Conservation (phyloP, 768 basidiomycete species). For the Tulasnella sp. region DNA sequence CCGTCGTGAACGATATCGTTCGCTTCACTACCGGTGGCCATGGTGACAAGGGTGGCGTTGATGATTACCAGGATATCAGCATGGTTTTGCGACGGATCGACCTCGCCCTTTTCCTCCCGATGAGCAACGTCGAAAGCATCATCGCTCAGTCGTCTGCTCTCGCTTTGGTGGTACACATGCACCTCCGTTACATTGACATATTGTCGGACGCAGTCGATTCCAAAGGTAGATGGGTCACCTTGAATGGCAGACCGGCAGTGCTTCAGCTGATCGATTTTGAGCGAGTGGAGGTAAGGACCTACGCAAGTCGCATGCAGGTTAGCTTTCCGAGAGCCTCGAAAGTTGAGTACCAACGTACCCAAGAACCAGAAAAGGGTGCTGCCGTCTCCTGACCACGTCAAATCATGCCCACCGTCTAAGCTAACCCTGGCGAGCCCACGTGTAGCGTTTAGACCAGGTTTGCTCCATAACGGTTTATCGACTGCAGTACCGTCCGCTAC, state of each 20-base stretch:
- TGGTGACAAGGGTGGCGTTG: conserved; percentile 72
- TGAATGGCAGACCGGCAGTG: conserved; percentile 56
- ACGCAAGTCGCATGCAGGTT: neutral
- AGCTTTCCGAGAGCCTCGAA: neutral
- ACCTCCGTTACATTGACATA: conserved; percentile 64
- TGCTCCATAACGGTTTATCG: conserved; percentile 62
- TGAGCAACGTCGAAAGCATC: conserved; percentile 47
- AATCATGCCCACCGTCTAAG: conserved; percentile 72
- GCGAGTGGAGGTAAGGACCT: conserved; percentile 68
- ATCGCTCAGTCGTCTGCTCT: conserved; percentile 60
- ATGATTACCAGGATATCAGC: conserved; percentile 59
- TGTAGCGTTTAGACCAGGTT: conserved; percentile 64
- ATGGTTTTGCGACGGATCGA: conserved; percentile 36
- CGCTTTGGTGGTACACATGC: conserved; percentile 61
- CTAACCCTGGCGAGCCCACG: conserved; percentile 64
- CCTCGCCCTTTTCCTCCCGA: conserved; percentile 21
- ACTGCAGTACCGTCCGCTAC: conserved; percentile 50
- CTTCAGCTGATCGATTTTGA: conserved; percentile 58
- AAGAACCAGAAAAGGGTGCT: conserved; percentile 73
- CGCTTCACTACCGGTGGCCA: conserved; percentile 58
- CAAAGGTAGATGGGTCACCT: conserved; percentile 58
- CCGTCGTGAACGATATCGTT: conserved; percentile 59
- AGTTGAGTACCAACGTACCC: conserved; percentile 49
- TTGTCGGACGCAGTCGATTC: conserved; percentile 62
- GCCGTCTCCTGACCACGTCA: conserved; percentile 67